phyloP scores from a whole-genome alignment of 176 grass and related monocot genomes.

The Carex littledalei region DNA sequence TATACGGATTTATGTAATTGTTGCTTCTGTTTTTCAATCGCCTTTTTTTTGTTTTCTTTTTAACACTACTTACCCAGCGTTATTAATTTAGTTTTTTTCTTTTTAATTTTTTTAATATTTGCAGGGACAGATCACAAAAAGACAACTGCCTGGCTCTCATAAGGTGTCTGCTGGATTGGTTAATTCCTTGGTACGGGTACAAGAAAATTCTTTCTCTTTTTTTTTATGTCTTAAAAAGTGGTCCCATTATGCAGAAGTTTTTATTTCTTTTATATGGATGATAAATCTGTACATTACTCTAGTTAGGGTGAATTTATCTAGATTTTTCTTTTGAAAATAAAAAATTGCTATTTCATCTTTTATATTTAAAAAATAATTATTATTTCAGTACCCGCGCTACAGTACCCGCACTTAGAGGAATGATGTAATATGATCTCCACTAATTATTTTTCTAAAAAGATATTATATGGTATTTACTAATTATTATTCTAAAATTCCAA shows the following conservation, averaged over 20 bases:
- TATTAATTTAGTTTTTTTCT: background rate
- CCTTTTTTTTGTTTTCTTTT: background rate
- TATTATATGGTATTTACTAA: too few relatives aligned
- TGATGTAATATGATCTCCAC: too few relatives aligned
- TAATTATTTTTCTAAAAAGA: too few relatives aligned
- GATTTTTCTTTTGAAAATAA: background rate
- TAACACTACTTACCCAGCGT: background rate
- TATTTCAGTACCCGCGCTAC: too few relatives aligned
- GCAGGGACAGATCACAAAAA: background rate
- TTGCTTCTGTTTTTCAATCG: background rate
- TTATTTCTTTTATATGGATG: background rate
- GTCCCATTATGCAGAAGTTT: background rate
- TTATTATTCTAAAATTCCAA: too few relatives aligned
- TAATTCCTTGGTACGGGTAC: conserved; percentile 5
- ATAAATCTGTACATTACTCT: background rate
- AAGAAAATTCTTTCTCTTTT: background rate
- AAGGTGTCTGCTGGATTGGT: background rate
- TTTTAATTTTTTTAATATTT: conserved; percentile 1
- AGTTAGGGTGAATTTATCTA: background rate
- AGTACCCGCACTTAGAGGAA: too few relatives aligned
- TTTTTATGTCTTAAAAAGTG: background rate
- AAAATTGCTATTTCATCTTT: background rate
- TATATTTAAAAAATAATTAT: background rate
- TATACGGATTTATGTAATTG: background rate
- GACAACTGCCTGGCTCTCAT: background rate